These are phyloP conservation scores for Trichoderma cornu-damae DNA, from an alignment of 2,329 filamentous ascomycete genomes.

Conservation along the genomic window DNA sequence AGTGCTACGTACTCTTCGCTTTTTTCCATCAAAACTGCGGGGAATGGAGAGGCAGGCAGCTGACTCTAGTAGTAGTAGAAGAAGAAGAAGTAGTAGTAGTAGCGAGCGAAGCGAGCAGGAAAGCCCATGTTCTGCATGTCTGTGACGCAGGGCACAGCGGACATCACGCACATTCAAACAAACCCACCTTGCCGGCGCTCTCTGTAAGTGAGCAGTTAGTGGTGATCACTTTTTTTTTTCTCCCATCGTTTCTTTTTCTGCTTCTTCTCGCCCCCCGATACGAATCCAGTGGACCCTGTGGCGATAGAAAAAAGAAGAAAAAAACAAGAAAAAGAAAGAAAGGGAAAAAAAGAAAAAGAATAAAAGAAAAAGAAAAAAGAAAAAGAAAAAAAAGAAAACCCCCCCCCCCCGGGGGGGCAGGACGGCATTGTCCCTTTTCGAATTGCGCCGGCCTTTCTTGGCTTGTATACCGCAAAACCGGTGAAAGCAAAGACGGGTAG, in stretches of 20 bases:
- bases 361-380: background rate
- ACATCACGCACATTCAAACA: background rate
- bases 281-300: slow-evolving; percentile 14
- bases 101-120: background rate
- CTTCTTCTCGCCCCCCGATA: background rate
- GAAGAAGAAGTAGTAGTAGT: too few species aligned
- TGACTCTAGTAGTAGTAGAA: too few species aligned
- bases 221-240: too few species aligned
- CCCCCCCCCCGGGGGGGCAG: slow-evolving; percentile 5
- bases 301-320: background rate
- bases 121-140: slow-evolving; percentile 5
- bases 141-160: slow-evolving; percentile 7
- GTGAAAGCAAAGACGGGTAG: slow-evolving; percentile 1
- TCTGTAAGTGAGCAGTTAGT: background rate
- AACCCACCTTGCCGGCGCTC: background rate
- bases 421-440: slow-evolving; percentile 4
- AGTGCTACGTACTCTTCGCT: background rate
- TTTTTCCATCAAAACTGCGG: background rate
- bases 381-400: background rate
- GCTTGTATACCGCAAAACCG: slow-evolving; percentile 3
- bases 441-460: slow-evolving; percentile 4
- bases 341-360: background rate
- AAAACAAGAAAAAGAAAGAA: background rate
- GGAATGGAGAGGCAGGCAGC: slow-evolving; percentile 10
- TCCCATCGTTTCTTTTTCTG: background rate